Percentiles rank a stretch among this genome's conserved stretches.
Conservation (phyloP, 495 filamentous ascomycete species). For the Trichocladium uniseriatum region DNA sequence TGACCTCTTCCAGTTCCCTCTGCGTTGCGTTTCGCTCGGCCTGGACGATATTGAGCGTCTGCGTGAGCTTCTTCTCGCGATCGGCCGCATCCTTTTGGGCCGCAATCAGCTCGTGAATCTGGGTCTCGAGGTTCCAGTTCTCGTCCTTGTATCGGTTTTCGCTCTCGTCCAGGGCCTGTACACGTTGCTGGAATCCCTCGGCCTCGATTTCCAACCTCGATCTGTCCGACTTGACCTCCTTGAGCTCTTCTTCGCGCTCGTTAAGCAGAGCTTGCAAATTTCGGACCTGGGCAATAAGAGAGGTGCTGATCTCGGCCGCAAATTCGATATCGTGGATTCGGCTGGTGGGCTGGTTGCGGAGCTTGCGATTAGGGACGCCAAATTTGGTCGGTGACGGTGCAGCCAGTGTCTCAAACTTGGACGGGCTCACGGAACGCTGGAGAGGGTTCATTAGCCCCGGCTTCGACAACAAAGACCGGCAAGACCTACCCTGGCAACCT, state of each 20-base stretch:
- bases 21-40: conserved; percentile 69
- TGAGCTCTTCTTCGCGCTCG: conserved; percentile 80
- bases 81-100: conserved; percentile 61
- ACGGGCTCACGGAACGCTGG: conserved; percentile 62
- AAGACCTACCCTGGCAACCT: conserved; percentile 43
- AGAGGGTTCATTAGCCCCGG: conserved; percentile 15
- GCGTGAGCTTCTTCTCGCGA: conserved; percentile 69
- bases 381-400: conserved; percentile 83
- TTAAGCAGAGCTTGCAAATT: conserved; percentile 73
- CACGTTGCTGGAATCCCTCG: conserved; percentile 66
- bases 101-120: conserved; percentile 70
- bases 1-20: conserved; percentile 81
- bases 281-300: conserved; percentile 78
- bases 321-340: conserved; percentile 92
- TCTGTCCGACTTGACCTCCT: conserved; percentile 60
- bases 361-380: conserved; percentile 69
- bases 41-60: conserved; percentile 54
- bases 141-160: conserved; percentile 95
- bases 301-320: conserved; percentile 88
- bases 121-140: conserved; percentile 92
- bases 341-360: conserved; percentile 80
- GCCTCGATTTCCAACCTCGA: conserved; percentile 71
- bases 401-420: conserved; percentile 77
- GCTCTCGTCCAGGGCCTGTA: conserved; percentile 78
- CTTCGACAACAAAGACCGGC: neutral